These are phyloP conservation scores for Amauroascus niger DNA, from an alignment of 2,329 filamentous ascomycete genomes.

Conservation along the genomic window DNA sequence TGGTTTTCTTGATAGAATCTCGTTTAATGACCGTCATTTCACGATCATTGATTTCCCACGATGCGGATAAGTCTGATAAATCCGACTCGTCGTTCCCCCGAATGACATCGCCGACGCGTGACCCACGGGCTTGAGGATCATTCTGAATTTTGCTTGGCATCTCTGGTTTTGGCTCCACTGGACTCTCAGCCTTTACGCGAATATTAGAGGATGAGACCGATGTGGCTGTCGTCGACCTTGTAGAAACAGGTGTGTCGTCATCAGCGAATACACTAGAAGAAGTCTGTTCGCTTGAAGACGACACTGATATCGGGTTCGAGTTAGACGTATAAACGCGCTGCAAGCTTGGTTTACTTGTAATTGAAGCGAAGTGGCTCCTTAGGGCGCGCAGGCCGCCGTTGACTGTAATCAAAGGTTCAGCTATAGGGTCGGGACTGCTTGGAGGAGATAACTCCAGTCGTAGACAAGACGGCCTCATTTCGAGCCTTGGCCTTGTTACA, in stretches of 20 bases:
- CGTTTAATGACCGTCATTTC: constrained; percentile 18
- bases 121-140: background rate
- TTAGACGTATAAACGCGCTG: constrained; percentile 23
- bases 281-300: background rate
- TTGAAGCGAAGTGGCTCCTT: background rate
- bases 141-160: background rate
- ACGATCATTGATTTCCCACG: constrained; percentile 24
- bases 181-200: background rate
- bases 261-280: constrained; percentile 14
- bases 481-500: constrained; percentile 10
- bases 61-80: constrained; percentile 23
- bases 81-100: constrained; percentile 18
- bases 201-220: constrained; percentile 26
- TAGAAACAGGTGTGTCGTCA: constrained; percentile 28
- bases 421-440: constrained; percentile 13
- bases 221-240: constrained; percentile 31
- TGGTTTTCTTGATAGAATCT: constrained; percentile 14
- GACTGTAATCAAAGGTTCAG: constrained; percentile 9
- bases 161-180: background rate
- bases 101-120: background rate
- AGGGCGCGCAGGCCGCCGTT: background rate
- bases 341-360: constrained; percentile 10
- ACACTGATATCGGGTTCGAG: constrained; percentile 5
- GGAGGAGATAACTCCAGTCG: constrained; percentile 30
- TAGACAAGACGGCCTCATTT: constrained; percentile 19